A percentile compares a stretch with the other conserved stretches of the same genome.
Evolutionary conservation across 108 stramenopile genomes (phyloP).

Genomic region (Mediolabrus comicus): DNA sequence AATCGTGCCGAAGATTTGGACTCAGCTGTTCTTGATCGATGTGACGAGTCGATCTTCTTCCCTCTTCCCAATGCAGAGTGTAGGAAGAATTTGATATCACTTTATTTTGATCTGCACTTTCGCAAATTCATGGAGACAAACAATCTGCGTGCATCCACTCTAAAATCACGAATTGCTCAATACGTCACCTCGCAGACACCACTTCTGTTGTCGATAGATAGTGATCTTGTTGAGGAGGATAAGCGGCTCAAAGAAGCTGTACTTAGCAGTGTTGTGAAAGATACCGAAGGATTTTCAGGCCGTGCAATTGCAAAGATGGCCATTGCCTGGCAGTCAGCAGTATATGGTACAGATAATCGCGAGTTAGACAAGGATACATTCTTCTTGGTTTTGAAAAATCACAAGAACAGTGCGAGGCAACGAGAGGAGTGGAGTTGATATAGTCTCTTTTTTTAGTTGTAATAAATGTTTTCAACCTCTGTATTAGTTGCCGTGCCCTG

Average conservation of each 20-base stretch:
- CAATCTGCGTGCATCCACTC: constrained; percentile 14
- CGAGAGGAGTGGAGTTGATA: background rate
- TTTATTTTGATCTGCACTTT: constrained; percentile 56
- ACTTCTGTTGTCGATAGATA: constrained; percentile 30
- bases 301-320: constrained; percentile 73
- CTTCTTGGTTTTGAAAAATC: background rate
- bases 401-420: background rate
- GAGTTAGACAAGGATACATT: constrained; percentile 21
- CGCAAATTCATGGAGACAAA: constrained; percentile 47
- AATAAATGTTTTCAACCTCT: too few relatives aligned
- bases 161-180: constrained; percentile 10
- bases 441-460: too few relatives aligned
- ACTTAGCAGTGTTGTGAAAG: constrained; percentile 27
- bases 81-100: constrained; percentile 49
- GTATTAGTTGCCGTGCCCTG: too few relatives aligned
- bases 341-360: constrained; percentile 45
- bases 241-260: constrained; percentile 8
- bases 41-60: constrained; percentile 75
- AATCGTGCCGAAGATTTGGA: constrained; percentile 81
- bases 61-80: constrained; percentile 59
- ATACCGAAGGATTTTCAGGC: constrained; percentile 58
- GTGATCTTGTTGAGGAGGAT: constrained; percentile 43
- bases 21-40: constrained; percentile 75
- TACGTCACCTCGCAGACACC: constrained; percentile 20
- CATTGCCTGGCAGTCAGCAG: constrained; percentile 55